Conservation (phyloP, 2,329 filamentous ascomycete genomes). For the Berkeleyomyces rouxiae region DNA sequence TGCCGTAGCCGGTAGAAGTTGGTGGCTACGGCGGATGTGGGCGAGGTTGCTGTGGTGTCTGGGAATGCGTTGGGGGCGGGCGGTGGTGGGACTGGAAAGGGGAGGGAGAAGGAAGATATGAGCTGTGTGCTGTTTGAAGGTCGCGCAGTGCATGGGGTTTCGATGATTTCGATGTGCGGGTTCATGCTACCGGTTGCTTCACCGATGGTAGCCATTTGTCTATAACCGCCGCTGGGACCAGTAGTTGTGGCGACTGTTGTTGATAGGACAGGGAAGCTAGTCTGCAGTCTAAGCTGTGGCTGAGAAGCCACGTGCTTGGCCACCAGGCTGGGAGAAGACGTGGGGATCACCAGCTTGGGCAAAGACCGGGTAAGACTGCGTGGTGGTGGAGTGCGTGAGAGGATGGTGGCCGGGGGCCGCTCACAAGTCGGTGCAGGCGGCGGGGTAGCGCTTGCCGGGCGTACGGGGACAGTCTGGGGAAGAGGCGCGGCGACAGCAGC, state of each 20-base stretch:
- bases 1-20: slow-evolving; percentile 11
- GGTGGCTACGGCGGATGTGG: slow-evolving; percentile 9
- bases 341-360: slow-evolving; percentile 7
- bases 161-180: background rate
- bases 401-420: slow-evolving; percentile 7
- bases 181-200: too few relatives aligned
- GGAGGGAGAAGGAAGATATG: background rate
- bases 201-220: background rate
- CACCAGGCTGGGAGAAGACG: background rate
- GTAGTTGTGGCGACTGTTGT: too few relatives aligned
- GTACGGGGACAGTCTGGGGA: background rate
- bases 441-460: slow-evolving; percentile 1
- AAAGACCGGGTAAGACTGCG: slow-evolving; percentile 6
- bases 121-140: background rate
- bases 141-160: slow-evolving; percentile 5
- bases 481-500: background rate
- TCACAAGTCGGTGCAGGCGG: slow-evolving; percentile 11
- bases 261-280: background rate
- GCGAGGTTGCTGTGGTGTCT: background rate
- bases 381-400: slow-evolving; percentile 8
- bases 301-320: background rate
- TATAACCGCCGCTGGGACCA: background rate
- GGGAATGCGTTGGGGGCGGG: background rate
- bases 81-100: too few relatives aligned
- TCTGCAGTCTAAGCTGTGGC: background rate